Evolutionary conservation across 2,329 filamentous ascomycete genomes (phyloP), one percentile per base, ranked within the genome.

Genomic region (Aspergillus eucalypticola): DNA sequence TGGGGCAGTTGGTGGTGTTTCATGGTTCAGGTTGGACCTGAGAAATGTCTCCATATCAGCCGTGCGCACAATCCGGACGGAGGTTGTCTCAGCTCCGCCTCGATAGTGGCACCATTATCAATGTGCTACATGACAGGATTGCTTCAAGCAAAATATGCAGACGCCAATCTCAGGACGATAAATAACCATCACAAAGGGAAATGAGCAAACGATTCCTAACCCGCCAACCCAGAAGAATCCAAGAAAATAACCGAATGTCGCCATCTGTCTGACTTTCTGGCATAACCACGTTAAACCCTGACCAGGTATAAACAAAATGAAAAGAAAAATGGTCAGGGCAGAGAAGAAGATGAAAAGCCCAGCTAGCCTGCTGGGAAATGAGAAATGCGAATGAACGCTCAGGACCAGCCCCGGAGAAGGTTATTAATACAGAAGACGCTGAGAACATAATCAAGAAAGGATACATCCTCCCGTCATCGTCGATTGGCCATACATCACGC

Each of bases 261-360:
- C 74, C 71, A 73, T 75, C 69, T 76, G 71, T 66, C 68, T 64
- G 70, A 72, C 71, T 73, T 71, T 71, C 71, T 73, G 69, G 71
- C 74, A 74, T 76, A 72, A 75, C 69, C 74, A 75, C 75, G 70
- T 76, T 75, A 74, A 65, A 54, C 61, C 67, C 64, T 59, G 64
- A 65, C 64, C 64, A 64, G 61, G 64, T 66, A 69, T 65, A 64
- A 61, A 61, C 59, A 63, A 61, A 61, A 64, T 59, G 61, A 54
- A 58, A 55, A 54, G 63, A 39, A 64, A 66, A 62, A 64, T 66
- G 60, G 66, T 41, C 62, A 61, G 57, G 57, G 56, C 49, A 56
- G 41, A 62, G 61, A 53, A 61, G 61, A 54, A 60, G 63, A 56
- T 59, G 32, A 32, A 44, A 60, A 61, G 50, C 54, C 59, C 64